Evolutionary conservation across 192 early-diverging fungal species (phyloP).

Genomic region (Fimicolochytrium jonesii): DNA sequence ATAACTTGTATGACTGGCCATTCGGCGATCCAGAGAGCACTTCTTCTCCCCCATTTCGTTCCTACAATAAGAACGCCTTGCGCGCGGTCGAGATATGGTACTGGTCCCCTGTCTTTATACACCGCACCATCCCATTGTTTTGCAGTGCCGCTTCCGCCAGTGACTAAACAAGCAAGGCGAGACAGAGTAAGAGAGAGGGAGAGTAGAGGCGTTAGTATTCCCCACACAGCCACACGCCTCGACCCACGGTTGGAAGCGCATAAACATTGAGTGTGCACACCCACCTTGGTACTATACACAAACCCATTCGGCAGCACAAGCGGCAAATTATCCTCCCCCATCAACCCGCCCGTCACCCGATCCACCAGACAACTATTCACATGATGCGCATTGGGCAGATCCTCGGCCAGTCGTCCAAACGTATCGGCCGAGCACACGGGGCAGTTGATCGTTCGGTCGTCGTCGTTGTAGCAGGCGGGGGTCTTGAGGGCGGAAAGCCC

Average conservation of each 20-base stretch:
- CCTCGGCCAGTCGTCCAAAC: conserved; percentile 77
- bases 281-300: conserved; percentile 84
- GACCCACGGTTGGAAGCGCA: too few species aligned
- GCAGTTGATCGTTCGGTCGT: conserved; percentile 87
- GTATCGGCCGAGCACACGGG: conserved; percentile 87
- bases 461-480: conserved; percentile 68
- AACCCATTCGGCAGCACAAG: conserved; percentile 95
- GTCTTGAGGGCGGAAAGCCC: conserved; percentile 95
- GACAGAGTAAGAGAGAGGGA: too few species aligned
- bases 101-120: conserved; percentile 28
- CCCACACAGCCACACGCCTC: neutral
- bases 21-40: too few species aligned
- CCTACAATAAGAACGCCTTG: conserved; percentile 38
- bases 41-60: too few species aligned
- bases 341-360: conserved; percentile 82
- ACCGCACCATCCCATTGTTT: conserved; percentile 33
- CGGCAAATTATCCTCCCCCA: conserved; percentile 96
- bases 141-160: conserved; percentile 36
- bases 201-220: neutral
- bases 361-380: conserved; percentile 94
- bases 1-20: too few species aligned
- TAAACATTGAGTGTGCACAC: neutral
- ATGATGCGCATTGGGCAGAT: conserved; percentile 88
- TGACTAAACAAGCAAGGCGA: conserved; percentile 17
- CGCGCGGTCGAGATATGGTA: conserved; percentile 28